These are phyloP conservation scores for Schwanniomyces polymorphus DNA, from an alignment of 805 yeast species.

Conservation along the genomic window DNA sequence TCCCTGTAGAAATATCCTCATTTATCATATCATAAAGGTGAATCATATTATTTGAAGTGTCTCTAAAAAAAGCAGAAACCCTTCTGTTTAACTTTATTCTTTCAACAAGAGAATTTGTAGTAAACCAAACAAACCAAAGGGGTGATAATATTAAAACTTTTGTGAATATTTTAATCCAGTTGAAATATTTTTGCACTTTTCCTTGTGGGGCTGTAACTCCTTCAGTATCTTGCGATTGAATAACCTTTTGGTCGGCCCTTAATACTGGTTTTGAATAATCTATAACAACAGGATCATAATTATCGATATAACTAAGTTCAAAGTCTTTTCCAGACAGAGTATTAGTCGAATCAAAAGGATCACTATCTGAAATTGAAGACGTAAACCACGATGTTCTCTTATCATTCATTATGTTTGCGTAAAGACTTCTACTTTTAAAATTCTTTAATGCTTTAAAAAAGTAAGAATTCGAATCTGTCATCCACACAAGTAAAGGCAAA, in stretches of 20 bases:
- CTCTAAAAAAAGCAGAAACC: slow-evolving; percentile 24
- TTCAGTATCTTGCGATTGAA: neutral
- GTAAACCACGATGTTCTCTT: slow-evolving; percentile 84
- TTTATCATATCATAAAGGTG: slow-evolving; percentile 25
- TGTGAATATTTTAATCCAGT: slow-evolving; percentile 49
- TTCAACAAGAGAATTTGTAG: slow-evolving; percentile 42
- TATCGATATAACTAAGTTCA: slow-evolving; percentile 44
- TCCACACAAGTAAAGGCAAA: slow-evolving; percentile 58
- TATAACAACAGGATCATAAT: slow-evolving; percentile 58
- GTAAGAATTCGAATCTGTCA: slow-evolving; percentile 63
- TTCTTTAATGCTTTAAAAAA: slow-evolving; percentile 55
- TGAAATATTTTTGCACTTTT: slow-evolving; percentile 17
- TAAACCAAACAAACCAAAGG: slow-evolving; percentile 59
- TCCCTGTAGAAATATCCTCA: slow-evolving; percentile 8
- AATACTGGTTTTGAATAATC: slow-evolving; percentile 48
- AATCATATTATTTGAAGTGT: slow-evolving; percentile 23
- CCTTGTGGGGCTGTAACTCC: neutral
- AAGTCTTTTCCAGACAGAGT: slow-evolving; percentile 37
- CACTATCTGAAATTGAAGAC: slow-evolving; percentile 62
- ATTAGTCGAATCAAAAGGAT: slow-evolving; percentile 58
- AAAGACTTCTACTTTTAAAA: slow-evolving; percentile 57
- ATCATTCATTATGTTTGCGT: slow-evolving; percentile 79
- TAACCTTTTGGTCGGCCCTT: neutral
- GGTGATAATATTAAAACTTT: slow-evolving; percentile 58
- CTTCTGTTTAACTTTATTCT: slow-evolving; percentile 29